Evolutionary conservation across 2,329 filamentous ascomycete genomes (phyloP).

Genomic region (Juglanconis juglandina): DNA sequence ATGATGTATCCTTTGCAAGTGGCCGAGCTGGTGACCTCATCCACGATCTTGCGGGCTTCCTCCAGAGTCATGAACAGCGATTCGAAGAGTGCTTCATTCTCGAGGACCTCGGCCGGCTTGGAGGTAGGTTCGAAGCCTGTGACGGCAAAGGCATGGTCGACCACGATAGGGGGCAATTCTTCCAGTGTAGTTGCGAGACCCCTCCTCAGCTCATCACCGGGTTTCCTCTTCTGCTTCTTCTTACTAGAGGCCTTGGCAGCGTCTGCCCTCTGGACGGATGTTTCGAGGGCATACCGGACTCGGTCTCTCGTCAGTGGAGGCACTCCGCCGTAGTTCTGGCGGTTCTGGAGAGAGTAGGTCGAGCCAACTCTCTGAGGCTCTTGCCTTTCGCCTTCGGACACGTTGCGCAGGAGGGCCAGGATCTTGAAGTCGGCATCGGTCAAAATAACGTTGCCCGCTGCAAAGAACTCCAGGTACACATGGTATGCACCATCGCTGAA

Average conservation of each 20-base stretch:
- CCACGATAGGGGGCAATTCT: conserved; percentile 80
- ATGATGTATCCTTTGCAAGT: conserved; percentile 82
- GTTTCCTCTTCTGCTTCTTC: conserved; percentile 72
- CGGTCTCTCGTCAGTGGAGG: conserved; percentile 73
- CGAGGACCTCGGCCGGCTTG: conserved; percentile 67
- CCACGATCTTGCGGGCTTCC: conserved; percentile 66
- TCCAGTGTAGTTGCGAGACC: conserved; percentile 80
- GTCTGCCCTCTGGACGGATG: conserved; percentile 58
- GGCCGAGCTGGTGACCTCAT: conserved; percentile 63
- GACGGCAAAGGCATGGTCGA: conserved; percentile 78
- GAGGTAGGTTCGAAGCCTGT: conserved; percentile 66
- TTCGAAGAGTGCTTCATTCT: conserved; percentile 61
- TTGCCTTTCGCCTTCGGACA: conserved; percentile 77
- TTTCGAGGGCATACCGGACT: conserved; percentile 65
- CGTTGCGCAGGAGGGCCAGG: conserved; percentile 73
- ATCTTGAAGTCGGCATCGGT: conserved; percentile 84
- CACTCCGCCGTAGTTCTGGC: conserved; percentile 78
- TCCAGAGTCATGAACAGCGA: conserved; percentile 65
- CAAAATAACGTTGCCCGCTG: conserved; percentile 89
- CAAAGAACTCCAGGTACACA: conserved; percentile 93
- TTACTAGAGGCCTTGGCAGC: conserved; percentile 39
- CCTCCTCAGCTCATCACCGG: conserved; percentile 72
- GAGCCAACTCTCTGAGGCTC: conserved; percentile 76
- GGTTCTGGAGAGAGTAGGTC: conserved; percentile 73
- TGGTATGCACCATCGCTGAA: conserved; percentile 90